Evolutionary conservation across 805 yeast genomes (phyloP).

Genomic region (Candida multigemmis): DNA sequence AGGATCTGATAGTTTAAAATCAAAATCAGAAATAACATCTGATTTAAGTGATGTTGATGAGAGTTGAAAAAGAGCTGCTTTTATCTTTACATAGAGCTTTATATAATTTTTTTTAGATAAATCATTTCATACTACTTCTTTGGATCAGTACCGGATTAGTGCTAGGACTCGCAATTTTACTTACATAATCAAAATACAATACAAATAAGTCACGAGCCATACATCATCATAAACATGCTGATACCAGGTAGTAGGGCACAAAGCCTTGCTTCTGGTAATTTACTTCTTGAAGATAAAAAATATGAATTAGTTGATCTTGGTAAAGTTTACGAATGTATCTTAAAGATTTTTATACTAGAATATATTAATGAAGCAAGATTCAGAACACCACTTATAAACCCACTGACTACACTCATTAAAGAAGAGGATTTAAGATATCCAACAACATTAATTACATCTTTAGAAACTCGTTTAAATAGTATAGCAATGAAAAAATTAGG

Average conservation of each 20-base stretch:
- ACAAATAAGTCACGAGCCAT: too few relatives aligned
- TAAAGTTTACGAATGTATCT: slow-evolving; percentile 40
- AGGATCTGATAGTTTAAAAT: not conserved
- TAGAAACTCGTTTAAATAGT: slow-evolving; percentile 33
- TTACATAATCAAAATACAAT: slow-evolving; percentile 1
- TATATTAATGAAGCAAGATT: slow-evolving; percentile 61
- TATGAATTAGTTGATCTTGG: slow-evolving; percentile 11
- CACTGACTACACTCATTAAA: not conserved
- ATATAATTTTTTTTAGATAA: not conserved
- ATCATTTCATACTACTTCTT: not conserved
- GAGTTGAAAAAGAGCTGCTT: not conserved
- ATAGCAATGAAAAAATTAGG: slow-evolving; percentile 37
- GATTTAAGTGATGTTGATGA: not conserved
- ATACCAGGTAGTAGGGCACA: slow-evolving; percentile 8
- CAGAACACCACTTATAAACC: slow-evolving; percentile 17
- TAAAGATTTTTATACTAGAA: slow-evolving; percentile 49
- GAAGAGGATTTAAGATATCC: too few relatives aligned
- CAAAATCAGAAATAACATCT: not conserved
- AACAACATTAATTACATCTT: slow-evolving; percentile 21
- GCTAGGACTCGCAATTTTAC: not conserved
- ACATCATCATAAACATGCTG: slow-evolving; percentile 1
- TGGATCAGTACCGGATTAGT: not conserved
- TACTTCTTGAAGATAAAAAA: slow-evolving; percentile 9
- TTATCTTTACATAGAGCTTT: not conserved
- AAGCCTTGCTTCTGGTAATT: slow-evolving; percentile 14